These are phyloP conservation scores for Gonapodya prolifera DNA, from an alignment of 192 early-diverging fungal species.

Conservation along the genomic window DNA sequence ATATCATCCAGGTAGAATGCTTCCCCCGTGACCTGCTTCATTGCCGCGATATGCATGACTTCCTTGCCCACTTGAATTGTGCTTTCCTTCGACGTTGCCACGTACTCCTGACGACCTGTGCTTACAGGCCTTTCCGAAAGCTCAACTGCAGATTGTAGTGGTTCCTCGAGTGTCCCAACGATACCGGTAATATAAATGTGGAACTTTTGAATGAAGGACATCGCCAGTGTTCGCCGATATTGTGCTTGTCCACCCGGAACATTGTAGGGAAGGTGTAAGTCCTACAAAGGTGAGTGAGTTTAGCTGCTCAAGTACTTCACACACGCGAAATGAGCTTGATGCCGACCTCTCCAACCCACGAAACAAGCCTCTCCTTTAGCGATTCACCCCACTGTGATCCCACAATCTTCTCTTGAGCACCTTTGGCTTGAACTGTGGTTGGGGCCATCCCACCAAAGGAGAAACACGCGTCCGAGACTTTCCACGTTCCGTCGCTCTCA, in stretches of 20 bases:
- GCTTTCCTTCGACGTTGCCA: neutral
- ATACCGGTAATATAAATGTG: neutral
- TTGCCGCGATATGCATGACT: constrained; percentile 57
- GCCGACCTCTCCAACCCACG: neutral
- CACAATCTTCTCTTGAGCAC: neutral
- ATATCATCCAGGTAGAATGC: constrained; percentile 76
- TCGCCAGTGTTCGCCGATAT: neutral
- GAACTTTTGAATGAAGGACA: constrained; percentile 5
- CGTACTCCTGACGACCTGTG: neutral
- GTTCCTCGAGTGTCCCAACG: neutral
- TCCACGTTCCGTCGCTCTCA: constrained; percentile 10
- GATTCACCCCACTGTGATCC: neutral
- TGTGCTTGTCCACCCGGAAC: constrained; percentile 2
- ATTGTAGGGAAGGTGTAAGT: neutral
- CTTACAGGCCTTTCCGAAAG: neutral
- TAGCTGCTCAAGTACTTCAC: neutral
- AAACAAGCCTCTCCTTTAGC: neutral
- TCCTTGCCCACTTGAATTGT: constrained; percentile 37
- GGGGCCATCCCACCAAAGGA: constrained; percentile 66
- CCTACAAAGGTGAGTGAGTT: neutral
- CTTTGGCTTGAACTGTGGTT: neutral
- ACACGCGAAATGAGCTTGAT: no score
- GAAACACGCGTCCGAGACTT: constrained; percentile 43
- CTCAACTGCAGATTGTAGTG: neutral
- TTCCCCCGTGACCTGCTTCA: constrained; percentile 77